Percentiles rank a stretch among this genome's conserved stretches.
Evolutionary conservation across 768 basidiomycete genomes (phyloP).

Genomic region (Suillus paluster): DNA sequence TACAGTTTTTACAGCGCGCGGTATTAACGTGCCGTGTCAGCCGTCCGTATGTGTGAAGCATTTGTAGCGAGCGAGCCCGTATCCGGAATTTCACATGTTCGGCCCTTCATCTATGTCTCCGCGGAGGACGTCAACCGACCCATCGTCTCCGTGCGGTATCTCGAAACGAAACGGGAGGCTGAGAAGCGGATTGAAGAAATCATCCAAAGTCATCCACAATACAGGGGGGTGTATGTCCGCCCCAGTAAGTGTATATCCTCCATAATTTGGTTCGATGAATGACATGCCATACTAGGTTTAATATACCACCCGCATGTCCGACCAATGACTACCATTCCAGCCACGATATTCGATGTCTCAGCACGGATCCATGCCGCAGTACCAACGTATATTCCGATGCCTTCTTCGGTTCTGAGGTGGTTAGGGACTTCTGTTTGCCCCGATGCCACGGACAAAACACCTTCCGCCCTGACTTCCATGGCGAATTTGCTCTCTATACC

Average conservation of each 20-base stretch:
- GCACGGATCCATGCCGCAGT: conserved; percentile 67
- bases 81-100: conserved; percentile 33
- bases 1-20: conserved; percentile 14
- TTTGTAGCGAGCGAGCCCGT: conserved; percentile 56
- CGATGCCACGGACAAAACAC: conserved; percentile 29
- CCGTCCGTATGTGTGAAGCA: conserved; percentile 77
- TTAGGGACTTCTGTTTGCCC: conserved; percentile 40
- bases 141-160: conserved; percentile 82
- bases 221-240: conserved; percentile 80
- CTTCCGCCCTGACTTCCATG: conserved; percentile 62
- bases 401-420: conserved; percentile 63
- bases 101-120: conserved; percentile 93
- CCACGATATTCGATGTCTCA: conserved; percentile 82
- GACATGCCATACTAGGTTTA: conserved; percentile 57
- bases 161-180: conserved; percentile 92
- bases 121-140: conserved; percentile 89
- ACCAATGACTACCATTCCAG: conserved; percentile 86
- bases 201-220: conserved; percentile 45
- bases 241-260: conserved; percentile 67
- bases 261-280: not conserved
- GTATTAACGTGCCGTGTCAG: conserved; percentile 40
- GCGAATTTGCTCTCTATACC: conserved; percentile 84
- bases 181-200: conserved; percentile 70
- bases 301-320: conserved; percentile 96
- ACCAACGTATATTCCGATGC: conserved; percentile 62